Evolutionary conservation across 2,329 filamentous ascomycete species (phyloP), one percentile per base, ranked within the genome.

Genomic region (Massarina eburnea): DNA sequence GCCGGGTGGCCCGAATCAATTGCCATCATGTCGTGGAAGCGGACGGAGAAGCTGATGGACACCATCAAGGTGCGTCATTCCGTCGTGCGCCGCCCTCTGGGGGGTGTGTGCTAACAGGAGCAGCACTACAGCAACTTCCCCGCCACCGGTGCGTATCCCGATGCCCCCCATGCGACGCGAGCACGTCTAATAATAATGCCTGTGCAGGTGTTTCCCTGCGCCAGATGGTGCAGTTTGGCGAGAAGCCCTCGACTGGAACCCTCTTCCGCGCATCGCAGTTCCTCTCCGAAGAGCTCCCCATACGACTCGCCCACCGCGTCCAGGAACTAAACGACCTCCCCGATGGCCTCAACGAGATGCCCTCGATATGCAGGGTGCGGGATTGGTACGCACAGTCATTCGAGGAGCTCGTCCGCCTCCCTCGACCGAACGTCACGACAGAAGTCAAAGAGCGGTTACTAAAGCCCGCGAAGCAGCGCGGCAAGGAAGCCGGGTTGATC

Each of bases 321-420:
- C 89, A 96, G 73, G 94, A 99, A 76, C 83, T 99, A 46, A 85
- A 88, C 51, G 88, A 90, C 64, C 79, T 99, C 2, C 94, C 94
- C 27, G 94, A 99, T 80, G 94, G 94, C 45, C 82, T 99, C 51
- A 96, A 90, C 70, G 91, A 97, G 59, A 97, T 99, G 94, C 89
- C 91, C 30, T 97, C 94, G 9, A 96, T 99, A 58, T 85, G 86
- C 70, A 90, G 86, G 65, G 94, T 99, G 58, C 88, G 91, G 70
- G 91, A 97, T 66, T 99, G 94, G 94, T 99, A 99, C 72, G 94
- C 92, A 54, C 94, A 99, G 76, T 99, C 94, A 41, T 99, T 99
- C 66, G 94, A 99, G 90, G 94, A 99, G 80, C 95, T 99, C 71
- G 96, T 91, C 57, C 84, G 82, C 45, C 79, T 99, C 5, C 83